Base-by-base conservation (phyloP, 2,329 filamentous ascomycete genomes). In the Ascochyta pisi region DNA sequence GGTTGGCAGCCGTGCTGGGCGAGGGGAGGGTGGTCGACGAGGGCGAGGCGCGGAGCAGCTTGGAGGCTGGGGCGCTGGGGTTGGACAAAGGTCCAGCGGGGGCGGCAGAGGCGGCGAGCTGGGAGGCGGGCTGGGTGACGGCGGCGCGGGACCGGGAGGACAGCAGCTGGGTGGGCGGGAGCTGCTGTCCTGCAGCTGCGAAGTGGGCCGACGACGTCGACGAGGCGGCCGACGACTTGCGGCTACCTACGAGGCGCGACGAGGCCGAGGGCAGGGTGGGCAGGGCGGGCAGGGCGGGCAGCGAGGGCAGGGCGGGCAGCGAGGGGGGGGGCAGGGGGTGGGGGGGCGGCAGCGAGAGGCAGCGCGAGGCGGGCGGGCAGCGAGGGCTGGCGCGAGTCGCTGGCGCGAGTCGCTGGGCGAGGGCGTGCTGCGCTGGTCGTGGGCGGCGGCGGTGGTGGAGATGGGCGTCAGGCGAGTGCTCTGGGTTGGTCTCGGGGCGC, bases 11-110 rank as follows among this genome's bases (percentile, higher is more conserved):
- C 50, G 82, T 79, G 66, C 80, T 82, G 34, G 82, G 83, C 57
- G 83, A 84, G 76, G 75, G 70, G 66, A 80, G 77, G 68, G 79
- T 84, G 74, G 79, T 85, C 65, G 76, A 82, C 51, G 84, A 82
- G 64, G 85, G 84, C 74, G 85, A 86, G 73, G 84, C 85, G 67
- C 83, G 81, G 66, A 81, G 80, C 67, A 84, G 79, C 76, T 84
- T 82, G 56, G 82, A 79, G 71, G 78, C 77, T 76, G 81, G 82
- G 76, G 82, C 82, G 75, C 81, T 82, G 77, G 81, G 81, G 73
- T 78, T 73, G 56, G 68, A 78, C 70, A 79, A 79, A 70, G 78
- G 81, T 77, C 81, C 82, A 76, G 77, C 80, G 62, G 77, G 76
- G 65, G 77, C 73, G 67, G 82, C 77, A 73, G 83, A 78, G 68